Base-by-base conservation (phyloP, 176 grass and related monocot species). In the Zoysia pacifica region DNA sequence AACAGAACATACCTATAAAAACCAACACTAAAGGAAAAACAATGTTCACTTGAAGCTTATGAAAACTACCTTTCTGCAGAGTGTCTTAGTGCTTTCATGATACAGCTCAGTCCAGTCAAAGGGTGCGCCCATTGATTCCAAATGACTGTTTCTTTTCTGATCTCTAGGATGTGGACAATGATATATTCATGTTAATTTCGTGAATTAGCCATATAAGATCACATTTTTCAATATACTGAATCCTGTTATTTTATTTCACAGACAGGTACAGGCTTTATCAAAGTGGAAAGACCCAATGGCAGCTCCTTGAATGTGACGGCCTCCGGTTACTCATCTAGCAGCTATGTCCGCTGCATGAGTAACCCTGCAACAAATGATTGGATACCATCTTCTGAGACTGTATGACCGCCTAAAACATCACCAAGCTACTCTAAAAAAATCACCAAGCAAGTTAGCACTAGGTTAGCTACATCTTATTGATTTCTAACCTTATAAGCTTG, bases 351-450 rank as follows among this genome's bases (percentile, higher is more conserved):
- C 42, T 87, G 82, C 53, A 91, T 13, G 36, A 91, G 90, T 83
- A 97, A 93, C 75, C 93, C 93, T 59, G 90, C 93, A 14, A 93
- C 88, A 62, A 97, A 97, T 80, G 93, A 97, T 70, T 97, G 93
- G 93, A 84, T 89, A 63, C 93, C 90, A 80, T 91, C 93, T 61
- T 20, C 85, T 69, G 90, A 90, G 19, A 90, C 40, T 61, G 93
- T 93, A 93, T 20, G 81, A 49, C 2, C 2, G 44, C 53, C 16
- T n/a, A 65, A 41, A 58, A 56, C 36, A 43, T 85, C 28, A 10
- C 50, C 39, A 46, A 58, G 16, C 35, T 28, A 28, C 28, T 28
- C 28, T 28, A 28, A 65, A 41, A 58, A 56, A n/a, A 43, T 85
- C 28, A 10, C 50, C 39, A 46, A 58, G 16, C 35, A 44, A 35